These are phyloP conservation scores for Besnoitia besnoiti DNA, from an alignment of 169 alveolate genomes.

Conservation along the genomic window DNA sequence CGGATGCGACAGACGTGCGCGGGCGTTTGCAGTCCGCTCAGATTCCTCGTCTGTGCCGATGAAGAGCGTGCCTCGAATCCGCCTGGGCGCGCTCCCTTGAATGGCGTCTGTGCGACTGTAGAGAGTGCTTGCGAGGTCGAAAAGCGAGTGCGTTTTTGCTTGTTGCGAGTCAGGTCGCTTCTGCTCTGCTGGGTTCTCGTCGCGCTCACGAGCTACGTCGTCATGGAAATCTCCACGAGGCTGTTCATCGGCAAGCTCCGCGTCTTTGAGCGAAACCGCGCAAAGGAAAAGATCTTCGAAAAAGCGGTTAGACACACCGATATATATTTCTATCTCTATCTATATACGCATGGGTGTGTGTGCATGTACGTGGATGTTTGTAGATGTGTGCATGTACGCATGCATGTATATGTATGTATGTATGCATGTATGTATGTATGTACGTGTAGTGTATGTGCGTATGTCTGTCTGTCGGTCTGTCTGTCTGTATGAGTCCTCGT, in stretches of 20 bases:
- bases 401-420: neutral
- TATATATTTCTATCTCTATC: neutral
- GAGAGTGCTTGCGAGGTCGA: too few species aligned
- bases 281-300: neutral
- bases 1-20: too few species aligned
- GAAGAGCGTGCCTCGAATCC: too few species aligned
- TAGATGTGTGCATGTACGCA: neutral
- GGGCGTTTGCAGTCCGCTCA: too few species aligned
- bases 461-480: too few species aligned
- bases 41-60: too few species aligned
- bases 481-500: too few species aligned
- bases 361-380: neutral
- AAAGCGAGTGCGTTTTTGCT: neutral
- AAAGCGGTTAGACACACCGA: neutral
- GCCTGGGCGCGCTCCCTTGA: too few species aligned
- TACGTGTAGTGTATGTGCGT: neutral
- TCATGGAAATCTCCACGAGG: neutral
- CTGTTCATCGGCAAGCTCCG: conserved; percentile 16
- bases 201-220: conserved; percentile 1
- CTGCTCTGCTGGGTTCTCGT: neutral
- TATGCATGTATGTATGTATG: neutral
- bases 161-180: neutral
- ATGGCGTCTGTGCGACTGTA: too few species aligned
- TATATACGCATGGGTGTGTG: neutral
- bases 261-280: conserved; percentile 34